phyloP scores from a whole-genome alignment of 108 stramenopile species.

The Nitzschia sp. region DNA sequence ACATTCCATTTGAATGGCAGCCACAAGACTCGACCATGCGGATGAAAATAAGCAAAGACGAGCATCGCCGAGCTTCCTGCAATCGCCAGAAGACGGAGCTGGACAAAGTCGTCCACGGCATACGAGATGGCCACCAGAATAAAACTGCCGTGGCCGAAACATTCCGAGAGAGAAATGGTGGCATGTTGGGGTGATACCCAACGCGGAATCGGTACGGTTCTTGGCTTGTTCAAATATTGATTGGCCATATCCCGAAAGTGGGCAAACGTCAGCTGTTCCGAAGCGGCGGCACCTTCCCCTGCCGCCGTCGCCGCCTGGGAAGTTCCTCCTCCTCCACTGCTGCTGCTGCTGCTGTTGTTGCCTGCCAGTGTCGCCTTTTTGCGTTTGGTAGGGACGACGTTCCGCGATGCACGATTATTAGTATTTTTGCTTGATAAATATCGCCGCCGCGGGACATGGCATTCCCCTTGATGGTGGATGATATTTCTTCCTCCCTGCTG shows the following conservation, averaged over 20 bases:
- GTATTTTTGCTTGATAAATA: no score
- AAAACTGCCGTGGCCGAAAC: constrained; percentile 77
- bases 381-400: background rate
- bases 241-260: constrained; percentile 20
- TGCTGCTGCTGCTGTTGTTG: no score
- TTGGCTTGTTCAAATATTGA: constrained; percentile 45
- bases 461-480: no score
- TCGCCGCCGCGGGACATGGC: no score
- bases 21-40: constrained; percentile 84
- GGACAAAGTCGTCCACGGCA: constrained; percentile 72
- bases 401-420: no score
- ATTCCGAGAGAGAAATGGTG: constrained; percentile 67
- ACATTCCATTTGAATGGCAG: constrained; percentile 86
- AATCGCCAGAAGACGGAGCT: constrained; percentile 75
- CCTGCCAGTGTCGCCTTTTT: constrained; percentile 3
- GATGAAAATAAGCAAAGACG: constrained; percentile 88
- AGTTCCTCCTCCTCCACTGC: background rate
- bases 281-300: background rate
- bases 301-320: background rate
- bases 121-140: constrained; percentile 81
- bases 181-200: constrained; percentile 73
- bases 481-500: no score
- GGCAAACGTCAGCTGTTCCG: background rate
- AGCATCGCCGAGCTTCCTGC: constrained; percentile 74
- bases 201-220: constrained; percentile 71